Percentiles rank a stretch among this genome's conserved stretches.
Conservation (phyloP, 1,139 yeast genomes). For the Scheffersomyces titani region DNA sequence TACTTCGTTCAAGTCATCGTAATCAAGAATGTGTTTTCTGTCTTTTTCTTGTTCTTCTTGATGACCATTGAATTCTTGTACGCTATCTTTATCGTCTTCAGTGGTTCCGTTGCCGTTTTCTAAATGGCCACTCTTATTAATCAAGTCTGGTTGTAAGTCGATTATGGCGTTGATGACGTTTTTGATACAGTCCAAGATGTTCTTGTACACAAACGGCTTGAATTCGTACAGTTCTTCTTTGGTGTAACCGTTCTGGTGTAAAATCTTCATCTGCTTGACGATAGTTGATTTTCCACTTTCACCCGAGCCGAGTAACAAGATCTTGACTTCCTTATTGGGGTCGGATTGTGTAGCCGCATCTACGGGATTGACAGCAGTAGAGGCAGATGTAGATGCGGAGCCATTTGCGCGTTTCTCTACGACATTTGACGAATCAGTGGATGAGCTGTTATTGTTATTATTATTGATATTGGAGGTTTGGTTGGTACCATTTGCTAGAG, state of each 20-base stretch:
- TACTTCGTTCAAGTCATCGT: slow-evolving; percentile 49
- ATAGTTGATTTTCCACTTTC: slow-evolving; percentile 81
- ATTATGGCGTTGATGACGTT: slow-evolving; percentile 58
- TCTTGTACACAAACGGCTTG: slow-evolving; percentile 69
- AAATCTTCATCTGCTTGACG: slow-evolving; percentile 71
- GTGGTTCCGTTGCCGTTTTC: slow-evolving; percentile 7
- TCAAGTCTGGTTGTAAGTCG: slow-evolving; percentile 51
- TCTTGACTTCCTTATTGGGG: slow-evolving; percentile 51
- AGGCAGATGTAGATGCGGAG: neutral
- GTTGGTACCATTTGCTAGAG: slow-evolving; percentile 4
- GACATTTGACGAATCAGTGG: slow-evolving; percentile 21
- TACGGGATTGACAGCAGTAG: slow-evolving; percentile 8
- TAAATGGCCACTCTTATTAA: slow-evolving; percentile 32
- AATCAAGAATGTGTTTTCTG: slow-evolving; percentile 25
- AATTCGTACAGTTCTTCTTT: slow-evolving; percentile 64
- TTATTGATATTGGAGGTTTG: slow-evolving; percentile 10
- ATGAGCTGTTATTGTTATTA: slow-evolving; percentile 10
- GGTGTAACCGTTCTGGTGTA: slow-evolving; percentile 71
- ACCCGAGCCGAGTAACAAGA: slow-evolving; percentile 72
- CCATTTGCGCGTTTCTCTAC: slow-evolving; percentile 3
- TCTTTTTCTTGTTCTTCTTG: neutral
- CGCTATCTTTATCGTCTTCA: slow-evolving; percentile 12
- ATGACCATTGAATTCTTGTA: slow-evolving; percentile 14
- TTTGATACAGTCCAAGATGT: slow-evolving; percentile 66
- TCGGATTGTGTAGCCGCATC: slow-evolving; percentile 6